Evolutionary conservation across 2,329 filamentous ascomycete species (phyloP), one percentile per base, ranked within the genome.

Genomic region (Ophiobolus disseminans): DNA sequence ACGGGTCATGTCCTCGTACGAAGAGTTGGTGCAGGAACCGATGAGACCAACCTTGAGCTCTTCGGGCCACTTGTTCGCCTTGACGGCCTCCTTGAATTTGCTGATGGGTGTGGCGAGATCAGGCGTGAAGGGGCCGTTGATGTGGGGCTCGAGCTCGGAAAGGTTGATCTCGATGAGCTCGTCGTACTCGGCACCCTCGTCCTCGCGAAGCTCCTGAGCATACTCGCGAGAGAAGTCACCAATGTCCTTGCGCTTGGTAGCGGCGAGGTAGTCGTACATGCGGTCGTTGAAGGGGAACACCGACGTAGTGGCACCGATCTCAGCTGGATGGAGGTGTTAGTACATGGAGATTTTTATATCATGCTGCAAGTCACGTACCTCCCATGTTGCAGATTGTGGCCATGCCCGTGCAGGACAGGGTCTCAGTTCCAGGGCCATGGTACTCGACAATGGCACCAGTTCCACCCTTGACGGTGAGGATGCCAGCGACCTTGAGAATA

Each of bases 51-150:
- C 94, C 82, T 96, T 97, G 70, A 99, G 83, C 73, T 96, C 91
- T 77, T 94, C 87, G 16, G 94, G 94, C 94, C 94, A 99, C 76
- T 87, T 86, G 81, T 99, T 96, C 70, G 87, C 86, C 82, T 95
- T 91, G 70, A 93, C 93, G 62, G 91, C 90, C 71, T 95, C 88
- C 78, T 89, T 91, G 81, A 97, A 96, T 82, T 97, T 94, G 79
- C 91, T 96, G 75, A 99, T 95, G 41, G 94, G 94, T 6, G 94
- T 97, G 46, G 91, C 92, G 78, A 99, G 83, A 85, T 99, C 94
- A 54, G 94, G 94, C 21, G 94, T 99, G 85, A 97, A 97, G 59
- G 94, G 94, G 61, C 94, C 94, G 82, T 99, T 99, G 81, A 99
- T 91, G 75, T 97, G 91, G 62, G 94, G 94, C 82, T 99, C 94